phyloP scores from a whole-genome alignment of 1,139 yeast species.

The Schwanniomyces etchellsii region DNA sequence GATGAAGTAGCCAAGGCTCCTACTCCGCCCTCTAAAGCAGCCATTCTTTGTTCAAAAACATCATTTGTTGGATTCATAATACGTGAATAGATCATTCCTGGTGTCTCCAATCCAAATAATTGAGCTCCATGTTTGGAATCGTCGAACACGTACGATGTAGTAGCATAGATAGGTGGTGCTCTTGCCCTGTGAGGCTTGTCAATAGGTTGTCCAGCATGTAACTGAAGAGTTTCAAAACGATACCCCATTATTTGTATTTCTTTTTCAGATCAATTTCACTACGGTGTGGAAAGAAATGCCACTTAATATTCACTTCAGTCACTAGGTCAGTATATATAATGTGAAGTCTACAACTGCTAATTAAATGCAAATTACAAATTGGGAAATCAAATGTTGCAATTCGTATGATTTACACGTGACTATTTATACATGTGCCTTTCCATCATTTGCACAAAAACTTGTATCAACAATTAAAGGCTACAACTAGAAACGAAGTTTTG shows the following conservation, averaged over 20 bases:
- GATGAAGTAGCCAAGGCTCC: slow-evolving; percentile 90
- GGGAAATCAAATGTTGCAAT: slow-evolving; percentile 2
- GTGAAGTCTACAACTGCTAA: no score
- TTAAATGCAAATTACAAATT: no score
- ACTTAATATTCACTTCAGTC: neutral
- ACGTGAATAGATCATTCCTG: slow-evolving; percentile 84
- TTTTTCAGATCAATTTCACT: neutral
- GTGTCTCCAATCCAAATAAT: slow-evolving; percentile 74
- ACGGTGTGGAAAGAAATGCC: neutral
- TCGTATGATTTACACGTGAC: slow-evolving; percentile 3
- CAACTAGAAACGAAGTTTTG: no score
- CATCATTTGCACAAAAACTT: no score
- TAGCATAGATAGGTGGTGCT: slow-evolving; percentile 88
- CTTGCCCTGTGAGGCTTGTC: slow-evolving; percentile 65
- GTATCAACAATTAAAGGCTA: no score
- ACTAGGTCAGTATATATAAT: no score
- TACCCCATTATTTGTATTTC: slow-evolving; percentile 45
- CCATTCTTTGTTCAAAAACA: slow-evolving; percentile 85
- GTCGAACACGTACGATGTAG: slow-evolving; percentile 81
- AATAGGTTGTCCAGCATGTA: slow-evolving; percentile 83
- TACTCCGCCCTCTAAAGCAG: slow-evolving; percentile 88
- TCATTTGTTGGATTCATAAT: slow-evolving; percentile 90
- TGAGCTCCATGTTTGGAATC: slow-evolving; percentile 91
- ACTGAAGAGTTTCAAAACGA: slow-evolving; percentile 85
- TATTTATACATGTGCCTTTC: no score